Percentiles rank a stretch among this genome's conserved stretches.
Conservation (phyloP, 2,329 filamentous ascomycete genomes). For the Claviceps fusiformis region DNA sequence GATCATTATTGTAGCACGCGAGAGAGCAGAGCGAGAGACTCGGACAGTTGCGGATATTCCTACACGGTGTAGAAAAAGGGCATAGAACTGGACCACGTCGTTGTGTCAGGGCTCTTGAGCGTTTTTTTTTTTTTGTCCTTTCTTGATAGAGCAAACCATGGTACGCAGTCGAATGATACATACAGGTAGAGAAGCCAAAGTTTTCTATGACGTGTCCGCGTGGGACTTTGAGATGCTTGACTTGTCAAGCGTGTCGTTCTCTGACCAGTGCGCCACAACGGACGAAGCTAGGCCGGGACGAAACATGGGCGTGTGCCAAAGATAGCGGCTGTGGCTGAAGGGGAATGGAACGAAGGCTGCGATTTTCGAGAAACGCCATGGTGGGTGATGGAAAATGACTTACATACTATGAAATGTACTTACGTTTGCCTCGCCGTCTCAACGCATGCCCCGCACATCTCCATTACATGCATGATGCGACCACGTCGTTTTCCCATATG, state of each 20-base stretch:
- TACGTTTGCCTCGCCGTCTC: too few relatives aligned
- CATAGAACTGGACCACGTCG: background rate
- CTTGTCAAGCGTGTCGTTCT: background rate
- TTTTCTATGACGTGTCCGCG: background rate
- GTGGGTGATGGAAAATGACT: background rate
- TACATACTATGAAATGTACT: too few relatives aligned
- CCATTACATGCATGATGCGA: too few relatives aligned
- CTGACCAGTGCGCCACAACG: background rate
- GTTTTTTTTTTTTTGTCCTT: background rate
- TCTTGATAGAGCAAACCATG: background rate
- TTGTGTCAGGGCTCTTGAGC: background rate
- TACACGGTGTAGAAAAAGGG: background rate
- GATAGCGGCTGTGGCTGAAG: background rate
- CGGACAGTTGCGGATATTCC: background rate
- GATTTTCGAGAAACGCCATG: background rate
- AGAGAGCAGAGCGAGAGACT: background rate
- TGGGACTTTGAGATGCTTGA: background rate
- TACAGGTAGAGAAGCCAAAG: background rate
- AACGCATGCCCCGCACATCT: too few relatives aligned
- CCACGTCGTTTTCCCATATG: too few relatives aligned
- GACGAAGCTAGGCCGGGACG: background rate
- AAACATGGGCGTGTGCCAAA: too few relatives aligned
- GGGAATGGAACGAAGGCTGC: background rate
- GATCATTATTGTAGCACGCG: background rate
- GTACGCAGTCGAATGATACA: background rate